Percentiles rank a stretch among this genome's conserved stretches.
phyloP scores from a whole-genome alignment of 306 rosid species.

The Cicer pinnatifidum region DNA sequence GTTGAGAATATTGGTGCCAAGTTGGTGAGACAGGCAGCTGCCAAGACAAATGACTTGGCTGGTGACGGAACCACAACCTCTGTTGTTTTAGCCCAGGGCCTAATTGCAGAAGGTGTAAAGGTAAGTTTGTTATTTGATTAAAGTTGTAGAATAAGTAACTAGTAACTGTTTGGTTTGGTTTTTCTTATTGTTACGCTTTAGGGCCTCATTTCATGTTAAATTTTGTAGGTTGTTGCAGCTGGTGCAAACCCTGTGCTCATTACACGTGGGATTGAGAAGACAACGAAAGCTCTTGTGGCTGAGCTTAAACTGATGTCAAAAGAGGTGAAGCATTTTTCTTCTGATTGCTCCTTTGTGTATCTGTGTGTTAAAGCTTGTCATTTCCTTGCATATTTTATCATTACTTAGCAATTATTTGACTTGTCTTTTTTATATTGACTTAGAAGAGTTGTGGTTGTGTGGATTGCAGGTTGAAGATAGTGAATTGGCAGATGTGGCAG shows the following conservation, averaged over 20 bases:
- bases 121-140: constrained; percentile 55
- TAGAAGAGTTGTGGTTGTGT: constrained; percentile 15
- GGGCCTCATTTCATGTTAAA: background rate
- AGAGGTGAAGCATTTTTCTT: constrained; percentile 60
- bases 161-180: constrained; percentile 18
- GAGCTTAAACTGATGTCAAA: constrained; percentile 88
- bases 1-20: constrained; percentile 99
- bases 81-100: constrained; percentile 98
- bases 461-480: constrained; percentile 90
- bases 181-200: background rate
- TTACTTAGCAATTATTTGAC: background rate
- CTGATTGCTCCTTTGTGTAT: background rate
- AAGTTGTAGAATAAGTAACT: background rate
- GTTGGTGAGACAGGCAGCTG: constrained; percentile 97
- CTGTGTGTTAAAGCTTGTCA: background rate
- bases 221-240: constrained; percentile 89
- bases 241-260: constrained; percentile 98
- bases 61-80: constrained; percentile 99
- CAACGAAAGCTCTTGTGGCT: constrained; percentile 73
- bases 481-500: constrained; percentile 97
- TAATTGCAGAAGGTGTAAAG: constrained; percentile 98
- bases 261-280: constrained; percentile 97
- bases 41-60: constrained; percentile 97
- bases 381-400: background rate
- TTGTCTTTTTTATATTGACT: constrained; percentile 3